Conservation (phyloP, 192 early-diverging fungal species). For the Funneliformis geosporum region DNA sequence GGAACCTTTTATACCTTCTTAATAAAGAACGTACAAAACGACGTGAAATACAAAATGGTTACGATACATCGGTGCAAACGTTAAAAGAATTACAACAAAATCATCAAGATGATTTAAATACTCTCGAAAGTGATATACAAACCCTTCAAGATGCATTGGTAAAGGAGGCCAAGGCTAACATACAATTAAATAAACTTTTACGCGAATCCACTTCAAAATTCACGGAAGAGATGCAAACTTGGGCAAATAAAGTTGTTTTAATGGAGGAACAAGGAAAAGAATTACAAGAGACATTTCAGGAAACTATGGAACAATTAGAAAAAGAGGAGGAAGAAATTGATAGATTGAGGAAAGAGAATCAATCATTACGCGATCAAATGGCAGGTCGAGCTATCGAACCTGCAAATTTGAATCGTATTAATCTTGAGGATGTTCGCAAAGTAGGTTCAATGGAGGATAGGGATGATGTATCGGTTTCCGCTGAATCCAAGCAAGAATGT, state of each 20-base stretch:
- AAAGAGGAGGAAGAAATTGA: slow-evolving; percentile 23
- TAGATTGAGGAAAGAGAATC: slow-evolving; percentile 22
- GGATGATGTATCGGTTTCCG: slow-evolving; percentile 23
- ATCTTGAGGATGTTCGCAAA: slow-evolving; percentile 21
- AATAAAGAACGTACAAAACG: slow-evolving; percentile 31
- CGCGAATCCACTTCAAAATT: slow-evolving; percentile 26
- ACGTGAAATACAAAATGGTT: slow-evolving; percentile 11
- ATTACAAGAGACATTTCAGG: slow-evolving; percentile 29
- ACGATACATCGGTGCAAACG: slow-evolving; percentile 7
- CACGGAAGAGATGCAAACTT: slow-evolving; percentile 23
- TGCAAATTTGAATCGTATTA: not conserved
- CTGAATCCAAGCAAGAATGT: slow-evolving; percentile 16
- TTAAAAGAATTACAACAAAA: slow-evolving; percentile 24
- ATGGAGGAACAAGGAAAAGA: slow-evolving; percentile 34
- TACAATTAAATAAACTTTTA: slow-evolving; percentile 32
- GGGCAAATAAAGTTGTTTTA: slow-evolving; percentile 24
- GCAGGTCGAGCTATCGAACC: not conserved
- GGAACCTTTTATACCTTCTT: slow-evolving; percentile 21
- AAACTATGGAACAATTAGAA: slow-evolving; percentile 22
- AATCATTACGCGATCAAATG: slow-evolving; percentile 17
- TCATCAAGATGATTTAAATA: slow-evolving; percentile 18
- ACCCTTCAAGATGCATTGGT: slow-evolving; percentile 7
- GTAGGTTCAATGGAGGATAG: slow-evolving; percentile 15
- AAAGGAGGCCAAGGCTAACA: slow-evolving; percentile 14
- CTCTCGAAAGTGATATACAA: slow-evolving; percentile 27